A percentile compares a stretch with the other conserved stretches of the same genome.
phyloP scores from a whole-genome alignment of 306 rosid genomes.

The Quercus agrifolia region DNA sequence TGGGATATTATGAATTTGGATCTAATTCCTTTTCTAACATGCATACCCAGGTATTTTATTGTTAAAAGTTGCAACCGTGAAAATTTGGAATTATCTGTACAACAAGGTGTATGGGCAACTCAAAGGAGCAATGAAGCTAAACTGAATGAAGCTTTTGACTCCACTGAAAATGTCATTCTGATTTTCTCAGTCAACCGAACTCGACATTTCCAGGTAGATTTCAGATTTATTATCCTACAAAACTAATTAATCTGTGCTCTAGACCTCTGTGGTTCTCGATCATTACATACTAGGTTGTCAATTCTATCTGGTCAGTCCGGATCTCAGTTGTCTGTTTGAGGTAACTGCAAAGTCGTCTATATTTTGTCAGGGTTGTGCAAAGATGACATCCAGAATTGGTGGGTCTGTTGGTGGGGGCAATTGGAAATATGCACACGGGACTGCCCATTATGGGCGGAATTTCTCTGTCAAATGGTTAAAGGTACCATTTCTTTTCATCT shows the following conservation, averaged over 20 bases:
- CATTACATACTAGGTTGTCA: constrained; percentile 3
- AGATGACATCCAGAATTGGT: constrained; percentile 98
- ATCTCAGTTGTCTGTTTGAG: not conserved
- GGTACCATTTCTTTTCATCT: constrained; percentile 35
- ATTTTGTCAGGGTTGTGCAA: constrained; percentile 89
- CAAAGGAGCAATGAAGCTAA: constrained; percentile 99
- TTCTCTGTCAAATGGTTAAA: constrained; percentile 95
- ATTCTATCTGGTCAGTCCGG: not conserved
- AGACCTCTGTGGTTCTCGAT: not conserved
- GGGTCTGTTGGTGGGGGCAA: constrained; percentile 96
- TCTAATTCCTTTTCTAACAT: constrained; percentile 41
- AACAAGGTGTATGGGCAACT: constrained; percentile 99
- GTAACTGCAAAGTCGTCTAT: constrained; percentile 17
- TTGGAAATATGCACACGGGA: constrained; percentile 99
- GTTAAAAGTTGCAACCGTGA: constrained; percentile 99
- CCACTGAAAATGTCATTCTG: constrained; percentile 89
- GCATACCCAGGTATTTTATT: constrained; percentile 89
- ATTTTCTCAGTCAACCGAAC: constrained; percentile 98
- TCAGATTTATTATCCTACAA: constrained; percentile 7
- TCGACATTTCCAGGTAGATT: constrained; percentile 93
- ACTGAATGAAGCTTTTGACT: constrained; percentile 96
- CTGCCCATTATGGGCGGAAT: constrained; percentile 97
- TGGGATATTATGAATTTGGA: constrained; percentile 6
- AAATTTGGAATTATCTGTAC: constrained; percentile 98
- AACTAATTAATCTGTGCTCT: not conserved